These are phyloP conservation scores for Trichosporon ovoides DNA, from an alignment of 1,284 basidiomycete genomes.

Conservation along the genomic window DNA sequence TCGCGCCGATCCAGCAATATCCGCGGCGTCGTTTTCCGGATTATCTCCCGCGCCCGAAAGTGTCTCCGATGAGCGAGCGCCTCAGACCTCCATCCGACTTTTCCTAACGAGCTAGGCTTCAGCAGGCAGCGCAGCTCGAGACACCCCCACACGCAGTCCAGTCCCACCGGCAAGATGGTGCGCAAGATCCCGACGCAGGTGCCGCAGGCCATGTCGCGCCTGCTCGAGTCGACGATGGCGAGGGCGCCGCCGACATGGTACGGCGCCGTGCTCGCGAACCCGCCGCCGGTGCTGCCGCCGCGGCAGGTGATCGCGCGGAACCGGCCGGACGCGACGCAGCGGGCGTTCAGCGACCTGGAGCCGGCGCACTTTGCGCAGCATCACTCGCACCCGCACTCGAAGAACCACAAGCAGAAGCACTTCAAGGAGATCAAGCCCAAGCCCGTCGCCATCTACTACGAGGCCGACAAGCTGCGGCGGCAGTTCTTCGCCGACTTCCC, in stretches of 20 bases:
- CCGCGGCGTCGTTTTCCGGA: not conserved
- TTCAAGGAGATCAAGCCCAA: conserved; percentile 54
- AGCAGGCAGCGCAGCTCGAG: not conserved
- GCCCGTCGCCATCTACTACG: conserved; percentile 66
- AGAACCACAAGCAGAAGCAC: conserved; percentile 32
- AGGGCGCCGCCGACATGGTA: conserved; percentile 76
- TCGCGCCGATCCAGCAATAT: conserved; percentile 11
- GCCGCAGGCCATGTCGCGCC: conserved; percentile 77
- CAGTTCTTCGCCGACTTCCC: conserved; percentile 96
- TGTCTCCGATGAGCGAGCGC: conserved; percentile 1
- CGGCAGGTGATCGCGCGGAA: conserved; percentile 60
- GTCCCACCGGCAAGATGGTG: conserved; percentile 57
- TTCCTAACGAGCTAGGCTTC: conserved; percentile 8
- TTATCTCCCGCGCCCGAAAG: conserved; percentile 2
- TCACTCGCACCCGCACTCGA: not conserved
- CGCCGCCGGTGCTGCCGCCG: conserved; percentile 76
- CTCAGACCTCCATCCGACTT: conserved; percentile 21
- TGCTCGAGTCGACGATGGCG: conserved; percentile 67
- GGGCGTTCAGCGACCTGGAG: conserved; percentile 22
- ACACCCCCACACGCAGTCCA: not conserved
- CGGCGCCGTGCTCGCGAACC: conserved; percentile 76
- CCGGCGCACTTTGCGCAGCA: conserved; percentile 6
- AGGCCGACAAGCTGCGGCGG: conserved; percentile 77
- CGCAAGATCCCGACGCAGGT: conserved; percentile 82
- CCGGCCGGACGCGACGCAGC: conserved; percentile 31